Base-by-base conservation (phyloP, 2,329 filamentous ascomycete species). In the Clonostachys solani region DNA sequence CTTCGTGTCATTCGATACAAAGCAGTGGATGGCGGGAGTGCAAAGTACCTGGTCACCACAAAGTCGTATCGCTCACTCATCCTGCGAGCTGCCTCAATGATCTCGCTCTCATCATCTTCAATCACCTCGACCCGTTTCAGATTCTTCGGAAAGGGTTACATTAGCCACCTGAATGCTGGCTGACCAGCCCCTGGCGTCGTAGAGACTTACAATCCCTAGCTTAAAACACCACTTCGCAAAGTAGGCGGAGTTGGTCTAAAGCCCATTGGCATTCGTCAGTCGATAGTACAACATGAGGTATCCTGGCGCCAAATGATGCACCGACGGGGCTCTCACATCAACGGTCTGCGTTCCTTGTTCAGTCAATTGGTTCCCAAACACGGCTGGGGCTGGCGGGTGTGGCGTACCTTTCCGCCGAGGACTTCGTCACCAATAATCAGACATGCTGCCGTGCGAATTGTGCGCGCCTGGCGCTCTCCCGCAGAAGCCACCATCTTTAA, bases 351-450 rank as follows among this genome's bases (percentile, higher is more conserved):
- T 29, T 29, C 10, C 23, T 29, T 10, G 12, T 38, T 38, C 36
- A 18, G 36, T 38, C 15, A 38, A 38, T 29, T 29, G 23, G 36
- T 38, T 18, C 15, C 15, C 36, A n/a, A 38, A 38, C 36, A 38
- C 15, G 15, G n/a, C 23, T 7, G 19, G 19, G 17, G 34, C 16
- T 9, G 6, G 60, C 73, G 17, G 17, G 36, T 38, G 15, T 38
- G 17, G 36, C 15, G 53, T 65, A 90, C 92, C 86, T 97, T 97
- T 58, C 94, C 92, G 18, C 91, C 92, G 5, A 97, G 76, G 6
- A 97, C 91, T 67, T 96, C 92, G 69, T 97, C 92, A n/a, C 92
- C 92, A 58, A 99, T 97, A 50, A 99, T 91, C 53, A 97, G 71
- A 66, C 90, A 95, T 48, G 87, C 92, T 12, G 92, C 94, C 42